These are phyloP conservation scores for Cyclostephanos tholiformis DNA, from an alignment of 108 stramenopile species.

Conservation along the genomic window DNA sequence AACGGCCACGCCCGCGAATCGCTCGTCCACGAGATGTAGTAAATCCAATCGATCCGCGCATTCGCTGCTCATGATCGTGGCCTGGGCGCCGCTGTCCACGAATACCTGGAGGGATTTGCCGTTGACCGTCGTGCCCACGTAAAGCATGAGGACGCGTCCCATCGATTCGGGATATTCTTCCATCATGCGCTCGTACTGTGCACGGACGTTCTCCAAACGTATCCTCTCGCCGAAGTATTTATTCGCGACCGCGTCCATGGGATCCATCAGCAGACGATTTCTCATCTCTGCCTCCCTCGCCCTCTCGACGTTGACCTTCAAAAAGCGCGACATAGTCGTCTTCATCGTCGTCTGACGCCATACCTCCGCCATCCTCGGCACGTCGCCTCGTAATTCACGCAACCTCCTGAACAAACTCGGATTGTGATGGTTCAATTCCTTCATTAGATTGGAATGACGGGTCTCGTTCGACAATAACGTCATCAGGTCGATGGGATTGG, in stretches of 20 bases:
- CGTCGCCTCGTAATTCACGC: slow-evolving; percentile 20
- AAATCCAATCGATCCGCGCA: slow-evolving; percentile 85
- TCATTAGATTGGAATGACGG: slow-evolving; percentile 64
- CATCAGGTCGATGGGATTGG: slow-evolving; percentile 74
- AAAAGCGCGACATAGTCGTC: slow-evolving; percentile 56
- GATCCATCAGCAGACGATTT: slow-evolving; percentile 60
- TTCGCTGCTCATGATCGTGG: slow-evolving; percentile 81
- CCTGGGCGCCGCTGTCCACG: slow-evolving; percentile 96
- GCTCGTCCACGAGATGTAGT: slow-evolving; percentile 81
- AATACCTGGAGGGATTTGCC: slow-evolving; percentile 85
- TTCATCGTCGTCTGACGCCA: slow-evolving; percentile 78
- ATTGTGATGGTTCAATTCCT: slow-evolving; percentile 86
- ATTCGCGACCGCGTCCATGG: slow-evolving; percentile 85
- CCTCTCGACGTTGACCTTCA: slow-evolving; percentile 45
- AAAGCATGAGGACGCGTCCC: slow-evolving; percentile 94
- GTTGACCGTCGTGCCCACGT: slow-evolving; percentile 90
- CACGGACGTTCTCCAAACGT: slow-evolving; percentile 57
- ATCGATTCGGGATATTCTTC: slow-evolving; percentile 95
- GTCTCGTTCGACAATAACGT: slow-evolving; percentile 47
- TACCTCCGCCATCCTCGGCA: slow-evolving; percentile 44
- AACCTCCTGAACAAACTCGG: slow-evolving; percentile 62
- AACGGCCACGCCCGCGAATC: slow-evolving; percentile 87
- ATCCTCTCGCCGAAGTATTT: slow-evolving; percentile 78
- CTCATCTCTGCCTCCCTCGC: slow-evolving; percentile 55
- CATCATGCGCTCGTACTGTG: slow-evolving; percentile 88